phyloP scores from a whole-genome alignment of 2,329 filamentous ascomycete species.

The Emmonsiellopsis sp. region DNA sequence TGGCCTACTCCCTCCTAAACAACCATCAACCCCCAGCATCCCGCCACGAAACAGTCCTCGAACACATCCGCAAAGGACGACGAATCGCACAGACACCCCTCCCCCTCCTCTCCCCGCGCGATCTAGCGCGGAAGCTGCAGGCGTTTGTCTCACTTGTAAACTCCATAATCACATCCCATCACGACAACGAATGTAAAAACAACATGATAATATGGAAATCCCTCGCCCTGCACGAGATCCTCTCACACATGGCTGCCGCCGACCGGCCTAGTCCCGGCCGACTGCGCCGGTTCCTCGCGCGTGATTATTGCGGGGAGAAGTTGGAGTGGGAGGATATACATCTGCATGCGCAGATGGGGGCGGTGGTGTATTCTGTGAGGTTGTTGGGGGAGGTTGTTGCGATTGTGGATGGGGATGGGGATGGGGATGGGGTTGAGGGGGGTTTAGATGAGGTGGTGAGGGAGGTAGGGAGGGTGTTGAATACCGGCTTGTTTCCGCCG shows the following conservation, averaged over 20 bases:
- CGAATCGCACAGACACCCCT: conserved; percentile 25
- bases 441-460: too few relatives aligned
- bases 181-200: conserved; percentile 7
- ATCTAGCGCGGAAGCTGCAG: conserved; percentile 12
- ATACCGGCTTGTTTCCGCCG: too few relatives aligned
- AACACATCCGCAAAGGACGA: conserved; percentile 29
- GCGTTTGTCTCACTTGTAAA: conserved; percentile 17
- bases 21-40: conserved; percentile 17
- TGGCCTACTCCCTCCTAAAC: conserved; percentile 49
- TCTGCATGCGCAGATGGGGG: conserved; percentile 52
- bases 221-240: conserved; percentile 27
- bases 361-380: conserved; percentile 53
- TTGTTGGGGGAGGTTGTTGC: conserved; percentile 47
- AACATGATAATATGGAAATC: conserved; percentile 22
- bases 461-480: too few relatives aligned
- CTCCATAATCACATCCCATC: conserved; percentile 3
- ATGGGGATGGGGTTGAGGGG: not conserved
- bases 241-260: conserved; percentile 10
- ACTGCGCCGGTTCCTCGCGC: conserved; percentile 21
- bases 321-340: conserved; percentile 53
- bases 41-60: conserved; percentile 18
- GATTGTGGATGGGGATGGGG: not conserved
- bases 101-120: conserved; percentile 15
- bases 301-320: conserved; percentile 22
- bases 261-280: conserved; percentile 12